These are phyloP conservation scores for Wallacemonas rigidus DNA, from an alignment of 208 protist genomes.

Conservation along the genomic window DNA sequence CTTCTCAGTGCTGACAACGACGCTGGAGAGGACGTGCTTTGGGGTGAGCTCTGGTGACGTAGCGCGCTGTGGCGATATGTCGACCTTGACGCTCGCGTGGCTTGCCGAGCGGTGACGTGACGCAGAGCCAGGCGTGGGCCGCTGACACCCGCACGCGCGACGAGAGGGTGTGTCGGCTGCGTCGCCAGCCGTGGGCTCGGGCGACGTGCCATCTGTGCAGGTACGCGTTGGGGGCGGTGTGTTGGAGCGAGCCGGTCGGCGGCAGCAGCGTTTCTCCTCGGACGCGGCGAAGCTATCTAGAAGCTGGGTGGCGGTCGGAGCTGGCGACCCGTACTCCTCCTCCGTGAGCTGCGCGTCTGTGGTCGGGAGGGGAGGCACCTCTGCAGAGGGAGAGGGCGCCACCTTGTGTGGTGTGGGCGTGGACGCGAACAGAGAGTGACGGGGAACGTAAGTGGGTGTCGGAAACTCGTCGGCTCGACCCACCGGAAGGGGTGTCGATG, in stretches of 20 bases:
- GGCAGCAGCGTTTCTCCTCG: constrained; percentile 29
- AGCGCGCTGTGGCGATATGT: constrained; percentile 13
- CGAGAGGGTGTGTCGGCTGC: not conserved
- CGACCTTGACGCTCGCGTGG: constrained; percentile 20
- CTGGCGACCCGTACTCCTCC: constrained; percentile 22
- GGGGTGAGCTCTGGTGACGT: constrained; percentile 48
- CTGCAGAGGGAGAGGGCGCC: not conserved
- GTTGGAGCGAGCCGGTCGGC: constrained; percentile 8
- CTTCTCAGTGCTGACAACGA: constrained; percentile 24
- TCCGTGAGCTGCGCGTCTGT: not conserved
- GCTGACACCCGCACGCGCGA: constrained; percentile 19
- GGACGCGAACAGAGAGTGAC: constrained; percentile 14
- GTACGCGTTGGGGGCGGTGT: not conserved
- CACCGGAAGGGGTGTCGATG: not conserved
- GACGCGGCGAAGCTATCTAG: constrained; percentile 29
- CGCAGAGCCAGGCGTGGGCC: constrained; percentile 26
- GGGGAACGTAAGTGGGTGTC: constrained; percentile 33
- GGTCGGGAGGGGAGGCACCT: no score
- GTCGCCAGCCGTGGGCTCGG: not conserved
- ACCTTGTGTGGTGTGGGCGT: constrained; percentile 8
- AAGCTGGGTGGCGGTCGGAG: constrained; percentile 25
- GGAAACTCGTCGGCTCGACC: constrained; percentile 27
- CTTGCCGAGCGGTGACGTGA: constrained; percentile 22
- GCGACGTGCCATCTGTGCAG: not conserved
- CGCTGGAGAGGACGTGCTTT: constrained; percentile 42